phyloP scores from a whole-genome alignment of 225 moss, liverwort and hornwort genomes.

The Neckera pumila region DNA sequence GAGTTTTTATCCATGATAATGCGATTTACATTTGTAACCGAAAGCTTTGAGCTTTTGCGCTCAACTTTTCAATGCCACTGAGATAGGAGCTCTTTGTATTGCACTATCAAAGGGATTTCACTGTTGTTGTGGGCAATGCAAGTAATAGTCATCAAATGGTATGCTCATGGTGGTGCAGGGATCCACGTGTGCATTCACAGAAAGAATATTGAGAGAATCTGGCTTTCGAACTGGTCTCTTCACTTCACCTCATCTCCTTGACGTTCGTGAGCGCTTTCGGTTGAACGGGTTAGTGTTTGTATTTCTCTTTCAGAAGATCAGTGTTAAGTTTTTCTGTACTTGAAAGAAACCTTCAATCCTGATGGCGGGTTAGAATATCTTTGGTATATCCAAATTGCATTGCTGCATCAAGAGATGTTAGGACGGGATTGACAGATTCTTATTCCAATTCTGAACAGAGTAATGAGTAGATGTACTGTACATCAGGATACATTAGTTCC shows the following conservation, averaged over 20 bases:
- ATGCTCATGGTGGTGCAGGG: constrained; percentile 51
- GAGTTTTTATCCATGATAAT: neutral
- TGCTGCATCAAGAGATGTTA: neutral
- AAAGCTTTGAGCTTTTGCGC: neutral
- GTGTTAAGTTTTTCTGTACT: neutral
- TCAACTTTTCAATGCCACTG: neutral
- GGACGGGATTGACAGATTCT: neutral
- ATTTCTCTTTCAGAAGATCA: neutral
- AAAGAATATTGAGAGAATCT: constrained; percentile 77
- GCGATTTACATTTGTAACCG: neutral
- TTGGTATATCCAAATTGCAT: neutral
- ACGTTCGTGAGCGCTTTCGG: constrained; percentile 89
- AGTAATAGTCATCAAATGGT: neutral
- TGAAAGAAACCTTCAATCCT: neutral
- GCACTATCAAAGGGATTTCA: neutral
- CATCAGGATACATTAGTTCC: neutral
- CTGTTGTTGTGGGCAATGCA: neutral
- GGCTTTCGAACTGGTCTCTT: constrained; percentile 92
- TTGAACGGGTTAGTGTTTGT: constrained; percentile 71
- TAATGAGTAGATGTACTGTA: neutral
- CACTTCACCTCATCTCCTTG: constrained; percentile 89
- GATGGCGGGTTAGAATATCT: neutral
- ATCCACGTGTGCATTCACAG: constrained; percentile 90
- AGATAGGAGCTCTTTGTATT: neutral
- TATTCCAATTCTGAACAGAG: neutral